A percentile compares a stretch with the other conserved stretches of the same genome.
These are phyloP conservation scores for Mortierella antarctica DNA, from an alignment of 192 early-diverging fungal species.

Conservation along the genomic window DNA sequence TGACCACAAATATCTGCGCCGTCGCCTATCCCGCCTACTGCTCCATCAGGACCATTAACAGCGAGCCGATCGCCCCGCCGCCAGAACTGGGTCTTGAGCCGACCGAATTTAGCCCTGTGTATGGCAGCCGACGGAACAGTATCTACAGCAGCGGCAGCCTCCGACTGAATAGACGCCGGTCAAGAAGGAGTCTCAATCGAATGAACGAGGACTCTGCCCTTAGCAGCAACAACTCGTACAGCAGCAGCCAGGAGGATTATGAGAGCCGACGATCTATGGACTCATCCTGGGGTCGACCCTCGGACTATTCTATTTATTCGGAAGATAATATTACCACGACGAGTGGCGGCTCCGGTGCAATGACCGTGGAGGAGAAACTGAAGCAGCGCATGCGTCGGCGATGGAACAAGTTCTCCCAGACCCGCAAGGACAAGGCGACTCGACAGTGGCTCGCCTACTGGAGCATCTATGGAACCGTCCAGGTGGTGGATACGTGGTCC, in stretches of 20 bases:
- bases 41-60: constrained; percentile 59
- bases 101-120: constrained; percentile 23
- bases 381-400: constrained; percentile 43
- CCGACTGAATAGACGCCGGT: constrained; percentile 4
- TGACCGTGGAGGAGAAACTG: constrained; percentile 35
- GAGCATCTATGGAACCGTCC: constrained; percentile 66
- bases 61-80: constrained; percentile 33
- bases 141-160: constrained; percentile 20
- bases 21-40: constrained; percentile 63
- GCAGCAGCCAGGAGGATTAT: constrained; percentile 40
- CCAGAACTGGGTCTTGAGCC: constrained; percentile 32
- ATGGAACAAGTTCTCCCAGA: constrained; percentile 35
- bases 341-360: constrained; percentile 10
- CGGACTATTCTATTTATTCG: constrained; percentile 43
- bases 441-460: constrained; percentile 70
- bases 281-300: constrained; percentile 44
- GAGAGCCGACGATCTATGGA: constrained; percentile 16
- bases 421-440: constrained; percentile 50
- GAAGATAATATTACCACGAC: constrained; percentile 30
- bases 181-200: constrained; percentile 7
- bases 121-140: constrained; percentile 18
- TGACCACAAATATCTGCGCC: constrained; percentile 59
- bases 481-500: constrained; percentile 66
- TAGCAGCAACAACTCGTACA: constrained; percentile 31
- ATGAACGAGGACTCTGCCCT: constrained; percentile 39